Percentiles rank a stretch among this genome's conserved stretches.
These are phyloP conservation scores for Encephalitozoon romaleae DNA, from an alignment of 371 early-diverging fungal genomes.

Conservation along the genomic window DNA sequence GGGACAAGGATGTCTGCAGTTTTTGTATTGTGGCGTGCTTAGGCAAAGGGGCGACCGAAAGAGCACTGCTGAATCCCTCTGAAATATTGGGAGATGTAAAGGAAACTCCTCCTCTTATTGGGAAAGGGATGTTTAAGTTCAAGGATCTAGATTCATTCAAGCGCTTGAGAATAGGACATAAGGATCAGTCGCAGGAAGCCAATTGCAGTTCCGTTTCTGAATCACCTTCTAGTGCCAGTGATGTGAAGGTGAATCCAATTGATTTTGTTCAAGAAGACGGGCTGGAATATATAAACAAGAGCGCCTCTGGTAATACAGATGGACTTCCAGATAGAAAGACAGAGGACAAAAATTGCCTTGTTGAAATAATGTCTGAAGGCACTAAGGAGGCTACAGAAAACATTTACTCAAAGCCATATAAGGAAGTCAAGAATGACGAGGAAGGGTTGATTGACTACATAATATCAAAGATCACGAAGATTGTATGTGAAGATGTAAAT, in stretches of 20 bases:
- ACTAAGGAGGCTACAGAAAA: background rate
- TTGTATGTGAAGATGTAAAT: background rate
- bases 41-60: background rate
- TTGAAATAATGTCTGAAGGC: background rate
- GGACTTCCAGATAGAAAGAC: background rate
- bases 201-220: background rate
- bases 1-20: slow-evolving; percentile 5
- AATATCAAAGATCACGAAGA: background rate
- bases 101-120: background rate
- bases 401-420: background rate
- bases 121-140: background rate
- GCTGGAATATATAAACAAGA: background rate
- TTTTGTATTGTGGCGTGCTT: slow-evolving; percentile 1
- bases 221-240: background rate
- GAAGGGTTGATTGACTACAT: background rate
- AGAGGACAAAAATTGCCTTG: background rate
- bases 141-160: background rate
- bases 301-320: background rate
- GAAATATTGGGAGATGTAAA: background rate
- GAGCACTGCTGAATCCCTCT: background rate
- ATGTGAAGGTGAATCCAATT: slow-evolving; percentile 1
- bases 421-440: background rate
- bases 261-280: background rate
- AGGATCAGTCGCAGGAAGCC: background rate
- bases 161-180: background rate